phyloP scores from a whole-genome alignment of 129 eudicot genomes.

The Tagetes erecta region DNA sequence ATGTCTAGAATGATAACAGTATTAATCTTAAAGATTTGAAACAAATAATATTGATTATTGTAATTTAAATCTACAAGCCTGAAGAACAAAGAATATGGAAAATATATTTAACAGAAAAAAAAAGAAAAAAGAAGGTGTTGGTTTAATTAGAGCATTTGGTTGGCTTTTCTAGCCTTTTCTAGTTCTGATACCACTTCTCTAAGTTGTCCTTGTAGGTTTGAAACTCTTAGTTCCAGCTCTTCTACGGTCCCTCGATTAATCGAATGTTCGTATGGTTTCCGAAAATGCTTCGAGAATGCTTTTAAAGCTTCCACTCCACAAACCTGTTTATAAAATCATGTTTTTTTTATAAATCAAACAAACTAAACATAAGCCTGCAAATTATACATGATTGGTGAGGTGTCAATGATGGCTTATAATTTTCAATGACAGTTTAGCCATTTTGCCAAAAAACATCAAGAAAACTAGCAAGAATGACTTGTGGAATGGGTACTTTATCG shows the following conservation, averaged over 20 bases:
- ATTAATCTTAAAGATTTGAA: not conserved
- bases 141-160: slow-evolving; percentile 28
- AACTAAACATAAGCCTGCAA: not conserved
- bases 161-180: slow-evolving; percentile 70
- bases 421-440: not conserved
- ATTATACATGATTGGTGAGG: not conserved
- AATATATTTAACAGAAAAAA: not conserved
- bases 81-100: not conserved
- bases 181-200: slow-evolving; percentile 75
- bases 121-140: slow-evolving; percentile 26
- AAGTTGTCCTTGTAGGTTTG: slow-evolving; percentile 60
- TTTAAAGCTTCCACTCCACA: slow-evolving; percentile 81
- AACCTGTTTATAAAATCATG: slow-evolving; percentile 43
- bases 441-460: not conserved
- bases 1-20: not conserved
- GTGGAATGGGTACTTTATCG: not conserved
- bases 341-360: not conserved
- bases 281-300: slow-evolving; percentile 61
- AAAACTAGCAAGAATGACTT: not conserved
- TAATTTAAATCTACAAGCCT: slow-evolving; percentile 9
- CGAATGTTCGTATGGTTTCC: slow-evolving; percentile 54
- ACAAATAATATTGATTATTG: not conserved
- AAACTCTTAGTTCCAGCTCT: slow-evolving; percentile 73
- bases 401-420: not conserved
- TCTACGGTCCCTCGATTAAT: slow-evolving; percentile 53